Evolutionary conservation across 768 basidiomycete genomes (phyloP), one percentile per base, ranked within the genome.

Genomic region (Hygrophorus russula): DNA sequence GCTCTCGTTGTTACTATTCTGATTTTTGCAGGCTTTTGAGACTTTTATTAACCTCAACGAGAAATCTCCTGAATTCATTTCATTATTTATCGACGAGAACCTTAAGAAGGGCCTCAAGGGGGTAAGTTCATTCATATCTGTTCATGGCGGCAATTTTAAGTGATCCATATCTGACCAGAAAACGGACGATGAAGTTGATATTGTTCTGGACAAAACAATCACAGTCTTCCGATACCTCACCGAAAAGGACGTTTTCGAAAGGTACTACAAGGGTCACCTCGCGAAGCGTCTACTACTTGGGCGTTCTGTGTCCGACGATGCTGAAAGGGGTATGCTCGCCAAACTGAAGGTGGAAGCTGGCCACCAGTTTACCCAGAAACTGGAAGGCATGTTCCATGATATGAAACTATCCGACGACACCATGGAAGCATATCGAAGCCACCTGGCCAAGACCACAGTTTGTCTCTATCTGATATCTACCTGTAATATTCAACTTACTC

Each of bases 301-400:
- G 8, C 81, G 93, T 13, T 94, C 91, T 14, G 79, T 93, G 5
- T 96, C 92, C 0, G 96, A 99, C 53, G 96, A 99, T 61, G 93
- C 96, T 2, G 96, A 99, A 57, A 83, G 87, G 36, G 89, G 85
- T 46, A 97, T 99, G 92, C 74, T 99, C 1, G 82, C 90, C 36
- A 97, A 96, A 63, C 78, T 99, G 55, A 97, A 97, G 65, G 74
- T 94, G 18, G 94, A 98, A 64, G 93, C 87, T 55, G 94, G 94
- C 5, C 83, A 82, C 53, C 90, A 94, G 57, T 99, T 98, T 61
- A 98, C 96, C 1, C 90, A 94, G 63, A 93, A 93, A 59, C 68
- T 98, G 54, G 93, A 99, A 61, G 93, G 93, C 46, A 99, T 99
- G 94, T 96, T 99, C 76, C 74, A 89, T 51, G 94, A 98, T 57